Evolutionary conservation across 1,284 basidiomycete genomes (phyloP), one percentile per base, ranked within the genome.

Genomic region (Rhodotorula mucilaginosa): DNA sequence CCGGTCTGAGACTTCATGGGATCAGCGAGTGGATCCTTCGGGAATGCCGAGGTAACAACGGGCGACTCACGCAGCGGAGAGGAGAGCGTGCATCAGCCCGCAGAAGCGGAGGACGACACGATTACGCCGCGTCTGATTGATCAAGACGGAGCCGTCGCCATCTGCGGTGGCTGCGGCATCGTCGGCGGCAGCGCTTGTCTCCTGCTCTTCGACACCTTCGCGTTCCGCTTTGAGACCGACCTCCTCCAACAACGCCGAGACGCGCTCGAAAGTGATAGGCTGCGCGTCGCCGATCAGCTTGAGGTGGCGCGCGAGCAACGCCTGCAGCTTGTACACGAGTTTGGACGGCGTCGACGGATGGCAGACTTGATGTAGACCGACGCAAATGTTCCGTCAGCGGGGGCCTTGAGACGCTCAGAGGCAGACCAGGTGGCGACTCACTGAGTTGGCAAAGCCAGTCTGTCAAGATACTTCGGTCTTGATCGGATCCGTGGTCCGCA

Each of bases 21-120:
- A 23, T 49, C 31, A 61, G 31, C 39, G 3, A 61, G 23, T 1
- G 23, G 2, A 5, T 18, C 12, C 10, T 7, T 1, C 0, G 15
- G 3, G 4, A 16, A 18, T 1, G 39, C 6, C 12, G 39, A 44
- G 39, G 12, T 12, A 8, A 44, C 39, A 34, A 8, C 21, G 19
- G 8, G 19, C 2, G 15, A 67, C 58, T 57, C n/a, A 70, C 65
- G 39, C 48, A 3, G 61, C 12, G 0, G 19, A 31, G 39, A 31
- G 23, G 15, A 62, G 6, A 2, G 29, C 19, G 29, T 65, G 67
- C 8, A 71, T n/a, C 3, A 68, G 5, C 29, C 34, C 29, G 49
- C 70, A 65, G 63, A 67, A 71, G 44, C 64, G n/a, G 23, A 1
- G 44, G 19, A 65, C 54, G 29, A 46, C 19, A 13, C 39, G 39